Evolutionary conservation across 805 yeast species (phyloP).

Genomic region (Cyberlindnera petersonii): DNA sequence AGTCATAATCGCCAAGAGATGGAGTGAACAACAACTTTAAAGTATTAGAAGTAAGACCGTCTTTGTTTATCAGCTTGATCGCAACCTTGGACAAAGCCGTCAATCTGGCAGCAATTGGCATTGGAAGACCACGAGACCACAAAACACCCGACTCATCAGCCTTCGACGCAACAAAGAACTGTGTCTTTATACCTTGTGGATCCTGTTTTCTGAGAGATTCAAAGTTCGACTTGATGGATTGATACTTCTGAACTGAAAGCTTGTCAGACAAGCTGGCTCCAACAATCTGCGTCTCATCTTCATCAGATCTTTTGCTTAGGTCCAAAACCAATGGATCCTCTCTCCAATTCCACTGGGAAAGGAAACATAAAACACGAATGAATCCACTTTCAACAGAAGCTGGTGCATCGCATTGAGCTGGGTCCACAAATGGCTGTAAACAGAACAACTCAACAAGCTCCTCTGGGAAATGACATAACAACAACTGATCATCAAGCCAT

Average conservation of each 20-base stretch:
- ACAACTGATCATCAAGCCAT: constrained; percentile 84
- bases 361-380: constrained; percentile 61
- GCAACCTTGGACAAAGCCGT: constrained; percentile 86
- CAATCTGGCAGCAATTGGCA: constrained; percentile 82
- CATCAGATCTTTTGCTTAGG: constrained; percentile 48
- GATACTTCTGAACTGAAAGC: constrained; percentile 57
- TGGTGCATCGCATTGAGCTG: constrained; percentile 81
- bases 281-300: constrained; percentile 34
- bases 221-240: constrained; percentile 60
- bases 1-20: constrained; percentile 79
- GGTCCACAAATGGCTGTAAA: constrained; percentile 78
- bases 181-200: constrained; percentile 76
- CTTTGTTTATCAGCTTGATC: constrained; percentile 44
- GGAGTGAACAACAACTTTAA: constrained; percentile 69
- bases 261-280: constrained; percentile 56
- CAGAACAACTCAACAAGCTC: constrained; percentile 82
- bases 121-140: constrained; percentile 64
- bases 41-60: constrained; percentile 40
- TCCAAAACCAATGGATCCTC: constrained; percentile 83
- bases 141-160: constrained; percentile 83
- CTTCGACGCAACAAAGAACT: constrained; percentile 77
- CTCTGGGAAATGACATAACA: constrained; percentile 67
- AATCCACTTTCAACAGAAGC: constrained; percentile 79
- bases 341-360: constrained; percentile 92
- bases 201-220: constrained; percentile 67